Evolutionary conservation across 2,329 filamentous ascomycete genomes (phyloP), one percentile per base, ranked within the genome.

Genomic region (Beauveria bassiana): DNA sequence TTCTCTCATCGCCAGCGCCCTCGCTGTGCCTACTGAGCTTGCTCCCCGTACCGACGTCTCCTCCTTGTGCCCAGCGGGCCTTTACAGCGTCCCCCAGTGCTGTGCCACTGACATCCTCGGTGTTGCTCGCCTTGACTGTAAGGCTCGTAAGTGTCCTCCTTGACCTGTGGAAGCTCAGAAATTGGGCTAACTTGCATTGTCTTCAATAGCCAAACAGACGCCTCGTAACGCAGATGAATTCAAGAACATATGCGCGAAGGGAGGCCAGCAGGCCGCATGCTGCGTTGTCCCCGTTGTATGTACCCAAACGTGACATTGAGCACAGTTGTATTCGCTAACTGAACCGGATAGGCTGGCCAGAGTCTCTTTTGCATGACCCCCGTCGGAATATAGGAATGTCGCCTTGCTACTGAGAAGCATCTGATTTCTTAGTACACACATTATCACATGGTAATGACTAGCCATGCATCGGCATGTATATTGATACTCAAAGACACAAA

Each of bases 241-340:
- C 22, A 3, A 12, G 3, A 1, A 71, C 28, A 71, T 75, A 64
- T 82, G 80, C 68, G 58, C 78, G 10, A 70, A 65, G 7, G 69
- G 71, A 12, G 79, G 79, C 63, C 78, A 81, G 71, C 75, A 75
- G 59, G 79, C 79, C 59, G 78, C 77, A 68, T 84, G 81, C 77
- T 84, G 81, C 67, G 66, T 77, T 38, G 60, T 84, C 24, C 81
- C 81, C 31, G 73, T 83, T 28, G 66, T 59, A 43, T 18, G 56
- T 58, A 9, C 20, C 38, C 22, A 1, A 34, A n/a, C 9, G 12
- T 16, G n/a, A 1, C n/a, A 20, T 8, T 5, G 0, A 6, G 6
- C 1, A 5, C 16, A 26, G 4, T 55, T 16, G 1, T 31, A 42
- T 5, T 26, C 16, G 10, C 46, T 51, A 43, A 59, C 24, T 12